Conservation (phyloP, 2,329 filamentous ascomycete genomes). For the Colletotrichum siamense region DNA sequence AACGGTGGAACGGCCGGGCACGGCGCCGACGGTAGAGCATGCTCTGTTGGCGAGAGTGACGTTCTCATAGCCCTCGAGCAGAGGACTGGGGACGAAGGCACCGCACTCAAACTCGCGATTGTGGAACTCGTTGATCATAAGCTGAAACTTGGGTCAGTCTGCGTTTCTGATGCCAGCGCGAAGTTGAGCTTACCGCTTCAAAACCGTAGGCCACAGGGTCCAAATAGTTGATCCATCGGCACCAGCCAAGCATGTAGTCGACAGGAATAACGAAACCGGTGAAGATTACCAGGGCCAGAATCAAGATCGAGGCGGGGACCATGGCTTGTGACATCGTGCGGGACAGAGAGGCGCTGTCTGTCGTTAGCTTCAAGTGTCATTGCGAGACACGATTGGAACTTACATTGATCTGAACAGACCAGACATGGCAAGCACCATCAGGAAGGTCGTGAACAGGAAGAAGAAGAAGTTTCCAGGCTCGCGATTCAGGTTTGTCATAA, state of each 20-base stretch:
- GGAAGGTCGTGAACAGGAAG: constrained; percentile 50
- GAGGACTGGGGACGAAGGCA: constrained; percentile 23
- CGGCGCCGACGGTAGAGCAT: constrained; percentile 51
- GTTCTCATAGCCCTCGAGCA: constrained; percentile 23
- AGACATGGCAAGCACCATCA: constrained; percentile 44
- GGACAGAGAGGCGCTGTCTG: constrained; percentile 44
- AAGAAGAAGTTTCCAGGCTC: constrained; percentile 61
- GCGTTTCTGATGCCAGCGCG: not conserved
- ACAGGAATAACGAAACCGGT: constrained; percentile 56
- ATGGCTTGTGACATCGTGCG: constrained; percentile 59
- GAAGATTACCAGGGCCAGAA: constrained; percentile 61
- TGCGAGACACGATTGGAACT: not conserved
- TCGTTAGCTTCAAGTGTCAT: not conserved
- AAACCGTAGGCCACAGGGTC: constrained; percentile 64
- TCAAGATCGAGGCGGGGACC: constrained; percentile 55
- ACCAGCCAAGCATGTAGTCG: constrained; percentile 42
- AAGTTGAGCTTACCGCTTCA: constrained; percentile 55
- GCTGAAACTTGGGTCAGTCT: not conserved
- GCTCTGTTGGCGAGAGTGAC: constrained; percentile 32
- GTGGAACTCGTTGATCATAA: constrained; percentile 67
- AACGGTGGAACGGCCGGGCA: constrained; percentile 45
- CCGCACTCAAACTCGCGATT: constrained; percentile 48
- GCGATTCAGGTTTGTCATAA: constrained; percentile 66
- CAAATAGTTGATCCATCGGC: constrained; percentile 63
- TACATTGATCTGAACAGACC: constrained; percentile 53